Base-by-base conservation (phyloP, 2,329 filamentous ascomycete genomes). In the Arthrobotrys conoides region DNA sequence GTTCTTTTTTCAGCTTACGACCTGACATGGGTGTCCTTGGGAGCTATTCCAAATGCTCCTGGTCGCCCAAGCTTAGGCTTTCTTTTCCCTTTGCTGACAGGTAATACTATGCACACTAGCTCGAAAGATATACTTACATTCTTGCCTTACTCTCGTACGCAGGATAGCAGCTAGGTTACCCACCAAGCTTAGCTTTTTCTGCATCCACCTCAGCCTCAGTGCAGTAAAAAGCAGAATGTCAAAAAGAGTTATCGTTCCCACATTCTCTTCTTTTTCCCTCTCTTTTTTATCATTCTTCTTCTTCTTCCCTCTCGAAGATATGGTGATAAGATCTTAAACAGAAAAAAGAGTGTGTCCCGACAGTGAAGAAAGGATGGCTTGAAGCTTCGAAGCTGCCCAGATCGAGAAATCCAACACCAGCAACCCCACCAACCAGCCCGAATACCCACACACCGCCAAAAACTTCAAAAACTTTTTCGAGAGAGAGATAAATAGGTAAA, bases 41-140 rank as follows among this genome's bases (percentile, higher is more conserved):
- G 18, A 33, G 49, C 59, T 71, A 77, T 77, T 77, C 72, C 72
- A 77, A 77, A 77, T 77, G 72, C 18, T 51, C 41, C 36, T 27
- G 53, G 38, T 63, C 5, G 36, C 41, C 36, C 38, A 51, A 24
- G 55, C 24, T 64, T 41, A 41, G 38, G 38, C 38, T 41, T n/a
- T 59, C 20, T 38, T 14, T 12, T n/a, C 38, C n/a, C n/a, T n/a
- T n/a, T 71, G 68, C 68, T 71, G 48, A 71, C 68, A 24, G 46
- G 38, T 48, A 57, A 44, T 5, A 46, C 5, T 6, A 46, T 46
- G 38, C 59, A 24, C 70, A 24, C 70, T 61, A 61, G 51, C 57
- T 22, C 3, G n/a, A 4, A 61, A 14, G 20, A 14, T 55, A 18
- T 24, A 20, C n/a, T 16, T 53, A 6, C 22, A 16, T 30, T n/a